Percentiles rank a stretch among this genome's conserved stretches.
Evolutionary conservation across 495 filamentous ascomycete genomes (phyloP).

Genomic region (Penicillium soppii): DNA sequence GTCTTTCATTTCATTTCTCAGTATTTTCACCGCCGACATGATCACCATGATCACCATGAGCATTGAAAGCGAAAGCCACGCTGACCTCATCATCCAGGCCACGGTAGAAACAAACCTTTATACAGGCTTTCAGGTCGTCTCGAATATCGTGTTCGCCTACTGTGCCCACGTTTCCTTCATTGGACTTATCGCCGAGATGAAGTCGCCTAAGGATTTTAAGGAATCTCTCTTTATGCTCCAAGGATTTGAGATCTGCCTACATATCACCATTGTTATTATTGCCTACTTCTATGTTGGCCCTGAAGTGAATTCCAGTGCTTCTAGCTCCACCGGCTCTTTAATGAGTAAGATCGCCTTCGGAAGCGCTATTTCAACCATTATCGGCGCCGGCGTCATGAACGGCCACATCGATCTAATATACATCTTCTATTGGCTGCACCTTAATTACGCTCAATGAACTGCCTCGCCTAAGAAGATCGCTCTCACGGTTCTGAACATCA

Average conservation of each 20-base stretch:
- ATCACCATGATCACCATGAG: constrained; percentile 71
- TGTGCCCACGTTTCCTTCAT: constrained; percentile 73
- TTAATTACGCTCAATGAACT: constrained; percentile 36
- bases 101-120: constrained; percentile 33
- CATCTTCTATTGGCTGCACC: constrained; percentile 53
- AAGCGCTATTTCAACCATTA: constrained; percentile 70
- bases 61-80: constrained; percentile 42
- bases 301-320: constrained; percentile 65
- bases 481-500: constrained; percentile 27
- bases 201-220: constrained; percentile 61
- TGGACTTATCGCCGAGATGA: constrained; percentile 75
- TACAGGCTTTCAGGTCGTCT: constrained; percentile 43
- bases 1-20: constrained; percentile 56
- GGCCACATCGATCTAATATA: constrained; percentile 62
- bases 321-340: constrained; percentile 60
- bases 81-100: constrained; percentile 24
- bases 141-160: constrained; percentile 56
- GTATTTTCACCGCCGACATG: constrained; percentile 48
- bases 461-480: constrained; percentile 32
- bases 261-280: constrained; percentile 63
- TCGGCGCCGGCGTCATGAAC: constrained; percentile 71
- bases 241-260: constrained; percentile 63
- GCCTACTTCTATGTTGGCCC: constrained; percentile 73
- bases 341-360: constrained; percentile 77
- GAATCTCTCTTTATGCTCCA: constrained; percentile 68